phyloP scores from a whole-genome alignment of 1,284 basidiomycete genomes.

The Pseudozyma thailandica region DNA sequence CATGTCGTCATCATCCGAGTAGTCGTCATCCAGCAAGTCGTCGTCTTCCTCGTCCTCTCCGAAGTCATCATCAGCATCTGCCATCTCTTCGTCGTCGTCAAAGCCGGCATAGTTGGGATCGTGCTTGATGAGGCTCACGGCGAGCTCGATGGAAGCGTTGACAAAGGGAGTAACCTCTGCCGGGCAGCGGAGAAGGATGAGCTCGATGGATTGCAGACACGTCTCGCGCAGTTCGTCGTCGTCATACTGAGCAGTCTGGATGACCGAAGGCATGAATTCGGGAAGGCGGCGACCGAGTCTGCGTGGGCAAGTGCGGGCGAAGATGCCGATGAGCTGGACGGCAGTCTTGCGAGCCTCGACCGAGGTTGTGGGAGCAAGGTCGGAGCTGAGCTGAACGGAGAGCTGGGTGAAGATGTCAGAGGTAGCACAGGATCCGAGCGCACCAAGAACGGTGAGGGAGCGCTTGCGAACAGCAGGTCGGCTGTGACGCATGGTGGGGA shows the following conservation, averaged over 20 bases:
- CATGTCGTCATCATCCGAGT: slow-evolving; percentile 98
- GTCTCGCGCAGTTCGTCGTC: slow-evolving; percentile 73
- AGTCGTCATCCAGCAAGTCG: slow-evolving; percentile 73
- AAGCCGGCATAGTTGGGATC: slow-evolving; percentile 95
- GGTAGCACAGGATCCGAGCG: slow-evolving; percentile 71
- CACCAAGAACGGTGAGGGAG: slow-evolving; percentile 73
- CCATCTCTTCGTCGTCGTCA: slow-evolving; percentile 78
- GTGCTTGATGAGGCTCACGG: slow-evolving; percentile 84
- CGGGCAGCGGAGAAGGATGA: slow-evolving; percentile 79
- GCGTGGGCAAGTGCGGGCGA: slow-evolving; percentile 59
- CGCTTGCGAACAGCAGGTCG: slow-evolving; percentile 56
- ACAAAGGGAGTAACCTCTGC: slow-evolving; percentile 82
- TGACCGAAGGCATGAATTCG: slow-evolving; percentile 73
- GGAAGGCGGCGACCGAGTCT: slow-evolving; percentile 53
- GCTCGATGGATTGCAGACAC: slow-evolving; percentile 77
- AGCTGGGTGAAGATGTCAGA: slow-evolving; percentile 60
- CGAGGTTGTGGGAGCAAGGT: slow-evolving; percentile 67
- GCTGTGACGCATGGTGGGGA: slow-evolving; percentile 63
- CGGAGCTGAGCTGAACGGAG: slow-evolving; percentile 42
- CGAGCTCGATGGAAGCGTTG: slow-evolving; percentile 76
- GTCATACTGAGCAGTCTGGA: slow-evolving; percentile 79
- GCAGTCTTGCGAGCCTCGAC: slow-evolving; percentile 75
- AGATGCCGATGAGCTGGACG: slow-evolving; percentile 81
- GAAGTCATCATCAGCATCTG: slow-evolving; percentile 52
- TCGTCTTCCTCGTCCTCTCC: slow-evolving; percentile 68